These are phyloP conservation scores for Populus pruinosa DNA, from an alignment of 345 rosid genomes.

Conservation along the genomic window DNA sequence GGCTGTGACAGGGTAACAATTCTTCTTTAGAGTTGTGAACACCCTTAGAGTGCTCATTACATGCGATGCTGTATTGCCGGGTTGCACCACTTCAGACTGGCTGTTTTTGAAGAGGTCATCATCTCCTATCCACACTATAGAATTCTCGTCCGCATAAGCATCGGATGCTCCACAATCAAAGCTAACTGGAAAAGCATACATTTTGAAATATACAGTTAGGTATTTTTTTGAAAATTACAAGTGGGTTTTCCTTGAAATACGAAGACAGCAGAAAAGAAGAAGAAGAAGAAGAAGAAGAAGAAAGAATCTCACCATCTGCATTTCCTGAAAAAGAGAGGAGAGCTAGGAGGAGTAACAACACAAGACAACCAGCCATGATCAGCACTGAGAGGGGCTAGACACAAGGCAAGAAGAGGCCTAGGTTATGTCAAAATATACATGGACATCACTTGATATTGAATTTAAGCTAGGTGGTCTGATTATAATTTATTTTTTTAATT, in stretches of 20 bases:
- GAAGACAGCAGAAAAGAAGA: too few relatives aligned
- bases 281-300: not conserved
- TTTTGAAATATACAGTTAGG: not conserved
- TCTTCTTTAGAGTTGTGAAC: conserved; percentile 26
- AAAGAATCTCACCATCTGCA: conserved; percentile 16
- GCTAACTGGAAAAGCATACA: conserved; percentile 3
- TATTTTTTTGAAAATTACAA: not conserved
- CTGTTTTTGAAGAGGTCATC: conserved; percentile 4
- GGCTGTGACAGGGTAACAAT: conserved; percentile 11
- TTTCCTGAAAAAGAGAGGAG: conserved; percentile 15
- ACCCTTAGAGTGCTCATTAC: conserved; percentile 24
- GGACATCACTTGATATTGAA: too few relatives aligned
- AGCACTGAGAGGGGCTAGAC: not conserved
- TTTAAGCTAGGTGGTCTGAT: too few relatives aligned
- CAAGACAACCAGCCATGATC: conserved; percentile 14
- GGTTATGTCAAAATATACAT: not conserved
- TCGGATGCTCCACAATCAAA: conserved; percentile 17
- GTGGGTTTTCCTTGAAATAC: not conserved
- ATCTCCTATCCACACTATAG: conserved; percentile 20
- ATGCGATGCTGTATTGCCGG: not conserved
- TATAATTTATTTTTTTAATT: too few relatives aligned
- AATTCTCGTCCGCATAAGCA: conserved; percentile 4
- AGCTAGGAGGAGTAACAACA: conserved; percentile 16
- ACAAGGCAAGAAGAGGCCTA: not conserved
- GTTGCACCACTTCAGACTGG: not conserved